Evolutionary conservation across 805 yeast genomes (phyloP).

Genomic region (Teunomyces kruisii): DNA sequence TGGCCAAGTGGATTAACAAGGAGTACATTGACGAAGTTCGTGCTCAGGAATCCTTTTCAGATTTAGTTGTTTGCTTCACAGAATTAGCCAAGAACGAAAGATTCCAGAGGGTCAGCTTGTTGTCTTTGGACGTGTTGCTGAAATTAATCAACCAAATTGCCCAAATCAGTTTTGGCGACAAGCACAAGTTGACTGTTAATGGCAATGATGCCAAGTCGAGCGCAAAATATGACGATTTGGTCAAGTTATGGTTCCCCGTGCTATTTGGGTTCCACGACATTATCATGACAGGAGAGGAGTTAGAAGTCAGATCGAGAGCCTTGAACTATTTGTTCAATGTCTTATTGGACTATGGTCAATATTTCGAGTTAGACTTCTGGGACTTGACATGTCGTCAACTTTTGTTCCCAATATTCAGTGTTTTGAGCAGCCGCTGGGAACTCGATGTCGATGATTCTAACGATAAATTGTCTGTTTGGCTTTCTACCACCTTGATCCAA

Average conservation of each 20-base stretch:
- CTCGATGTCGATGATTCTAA: slow-evolving; percentile 60
- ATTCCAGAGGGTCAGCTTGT: slow-evolving; percentile 78
- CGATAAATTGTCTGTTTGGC: slow-evolving; percentile 93
- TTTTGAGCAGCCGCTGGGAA: slow-evolving; percentile 74
- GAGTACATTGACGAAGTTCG: slow-evolving; percentile 63
- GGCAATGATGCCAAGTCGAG: slow-evolving; percentile 14
- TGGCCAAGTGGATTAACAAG: slow-evolving; percentile 60
- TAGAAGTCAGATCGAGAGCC: slow-evolving; percentile 91
- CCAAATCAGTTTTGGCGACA: slow-evolving; percentile 32
- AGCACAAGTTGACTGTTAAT: slow-evolving; percentile 10
- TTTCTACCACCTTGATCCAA: slow-evolving; percentile 93
- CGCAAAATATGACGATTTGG: slow-evolving; percentile 36
- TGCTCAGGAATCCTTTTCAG: slow-evolving; percentile 65
- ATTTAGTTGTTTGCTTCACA: slow-evolving; percentile 72
- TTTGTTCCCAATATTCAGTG: slow-evolving; percentile 86
- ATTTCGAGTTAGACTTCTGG: slow-evolving; percentile 80
- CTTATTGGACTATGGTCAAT: slow-evolving; percentile 73
- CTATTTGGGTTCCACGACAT: slow-evolving; percentile 81
- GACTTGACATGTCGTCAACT: slow-evolving; percentile 71
- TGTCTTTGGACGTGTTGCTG: slow-evolving; percentile 73
- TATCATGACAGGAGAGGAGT: slow-evolving; percentile 89
- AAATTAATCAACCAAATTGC: slow-evolving; percentile 62
- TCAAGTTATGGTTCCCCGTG: slow-evolving; percentile 82
- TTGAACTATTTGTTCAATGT: slow-evolving; percentile 80
- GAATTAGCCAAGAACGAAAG: slow-evolving; percentile 80